phyloP scores from a whole-genome alignment of 1,139 yeast species.

The Sugiyamaella neomexicana region DNA sequence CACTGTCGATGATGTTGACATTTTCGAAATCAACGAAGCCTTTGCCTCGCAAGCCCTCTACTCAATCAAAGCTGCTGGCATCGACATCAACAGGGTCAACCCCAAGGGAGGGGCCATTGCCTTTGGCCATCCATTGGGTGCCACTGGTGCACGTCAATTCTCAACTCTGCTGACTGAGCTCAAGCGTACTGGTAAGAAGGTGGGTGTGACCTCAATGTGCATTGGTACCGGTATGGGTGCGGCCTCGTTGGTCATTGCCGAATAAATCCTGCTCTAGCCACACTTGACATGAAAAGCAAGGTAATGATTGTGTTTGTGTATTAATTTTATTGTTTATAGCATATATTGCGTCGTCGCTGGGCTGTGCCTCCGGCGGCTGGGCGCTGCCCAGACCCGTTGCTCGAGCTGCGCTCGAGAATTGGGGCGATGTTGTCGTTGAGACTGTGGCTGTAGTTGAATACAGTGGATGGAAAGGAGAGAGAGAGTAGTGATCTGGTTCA shows the following conservation, averaged over 20 bases:
- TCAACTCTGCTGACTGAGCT: conserved; percentile 84
- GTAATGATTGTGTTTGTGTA: background rate
- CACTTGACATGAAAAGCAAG: background rate
- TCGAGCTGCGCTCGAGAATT: background rate
- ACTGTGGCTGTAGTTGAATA: too few species aligned
- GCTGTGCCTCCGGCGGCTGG: conserved; percentile 9
- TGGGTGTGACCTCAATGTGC: conserved; percentile 95
- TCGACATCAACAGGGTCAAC: conserved; percentile 74
- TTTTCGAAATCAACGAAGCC: conserved; percentile 92
- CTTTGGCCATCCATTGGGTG: conserved; percentile 92
- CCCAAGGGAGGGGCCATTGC: conserved; percentile 97
- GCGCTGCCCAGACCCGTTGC: background rate
- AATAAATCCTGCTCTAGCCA: conserved; percentile 31
- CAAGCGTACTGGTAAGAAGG: conserved; percentile 61
- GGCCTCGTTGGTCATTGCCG: conserved; percentile 79
- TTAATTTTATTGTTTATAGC: conserved; percentile 13
- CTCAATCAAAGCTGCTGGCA: conserved; percentile 63
- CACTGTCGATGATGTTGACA: conserved; percentile 61
- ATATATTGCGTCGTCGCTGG: background rate
- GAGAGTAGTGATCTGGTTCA: too few species aligned
- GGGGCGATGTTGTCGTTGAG: too few species aligned
- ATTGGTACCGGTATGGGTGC: conserved; percentile 99
- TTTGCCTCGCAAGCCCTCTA: conserved; percentile 92
- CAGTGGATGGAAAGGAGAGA: too few species aligned
- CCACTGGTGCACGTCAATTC: conserved; percentile 93